These are phyloP conservation scores for Chalaropsis thielavioides DNA, from an alignment of 2,329 filamentous ascomycete genomes.

Conservation along the genomic window DNA sequence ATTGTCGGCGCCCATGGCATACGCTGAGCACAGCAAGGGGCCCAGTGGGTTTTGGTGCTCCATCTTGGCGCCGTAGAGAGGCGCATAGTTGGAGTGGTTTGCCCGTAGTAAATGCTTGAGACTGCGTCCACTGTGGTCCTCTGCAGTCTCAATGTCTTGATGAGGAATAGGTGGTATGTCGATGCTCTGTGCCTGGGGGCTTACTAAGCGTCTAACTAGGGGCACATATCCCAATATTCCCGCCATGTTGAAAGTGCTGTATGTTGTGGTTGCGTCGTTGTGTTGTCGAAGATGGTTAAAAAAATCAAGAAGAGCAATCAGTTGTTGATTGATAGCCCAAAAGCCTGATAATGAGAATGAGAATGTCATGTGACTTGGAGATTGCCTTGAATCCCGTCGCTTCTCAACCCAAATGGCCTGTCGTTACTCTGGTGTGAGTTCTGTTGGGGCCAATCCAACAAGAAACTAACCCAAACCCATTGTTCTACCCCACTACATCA, in stretches of 20 bases:
- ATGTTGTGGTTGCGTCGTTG: background rate
- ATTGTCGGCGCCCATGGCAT: conserved; percentile 62
- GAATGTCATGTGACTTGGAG: background rate
- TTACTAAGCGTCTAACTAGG: conserved; percentile 5
- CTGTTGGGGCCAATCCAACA: conserved; percentile 1
- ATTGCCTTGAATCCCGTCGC: background rate
- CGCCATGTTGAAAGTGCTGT: conserved; percentile 4
- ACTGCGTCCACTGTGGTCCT: conserved; percentile 65
- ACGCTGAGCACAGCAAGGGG: conserved; percentile 72
- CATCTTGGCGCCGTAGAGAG: conserved; percentile 59
- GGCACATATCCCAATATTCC: conserved; percentile 12
- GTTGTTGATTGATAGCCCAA: background rate
- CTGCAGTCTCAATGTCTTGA: conserved; percentile 60
- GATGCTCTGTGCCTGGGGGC: conserved; percentile 25
- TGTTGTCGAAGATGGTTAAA: background rate
- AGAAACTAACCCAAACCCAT: background rate
- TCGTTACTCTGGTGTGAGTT: background rate
- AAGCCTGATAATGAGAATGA: background rate
- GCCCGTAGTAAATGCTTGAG: conserved; percentile 83
- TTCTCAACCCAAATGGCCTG: background rate
- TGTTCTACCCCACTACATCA: background rate
- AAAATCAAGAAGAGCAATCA: background rate
- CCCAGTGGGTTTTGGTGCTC: conserved; percentile 67
- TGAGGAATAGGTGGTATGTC: conserved; percentile 53
- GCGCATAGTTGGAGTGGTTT: conserved; percentile 80